Evolutionary conservation across 2,329 filamentous ascomycete species (phyloP), one percentile per base, ranked within the genome.

Genomic region (Pseudogymnoascus sp.): DNA sequence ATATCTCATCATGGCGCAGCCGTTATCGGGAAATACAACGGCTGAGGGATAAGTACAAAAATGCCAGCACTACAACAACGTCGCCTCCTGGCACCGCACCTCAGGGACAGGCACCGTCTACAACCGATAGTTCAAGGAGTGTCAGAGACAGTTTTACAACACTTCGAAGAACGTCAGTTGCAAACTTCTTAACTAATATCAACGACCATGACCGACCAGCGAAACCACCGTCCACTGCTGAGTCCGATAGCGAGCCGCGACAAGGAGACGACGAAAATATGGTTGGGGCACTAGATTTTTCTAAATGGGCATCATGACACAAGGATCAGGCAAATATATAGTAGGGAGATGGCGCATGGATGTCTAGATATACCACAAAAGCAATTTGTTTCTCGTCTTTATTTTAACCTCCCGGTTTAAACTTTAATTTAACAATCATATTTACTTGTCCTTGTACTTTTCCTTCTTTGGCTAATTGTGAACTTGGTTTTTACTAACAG

Each of bases 1-100:
- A 95, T 68, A 80, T 94, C 28, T 94, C 90, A 9, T 89, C 90
- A 7, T 97, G 94, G 94, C 85, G 90, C 61, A 89, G 87, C 67
- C 85, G 94, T 56, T 80, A 97, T 10, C 83, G 88, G 56, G 89
- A 92, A 71, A 95, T 99, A 70, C 87, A 88, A 70, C 82, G 84
- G 45, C 79, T 99, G 57, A 84, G 91, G 26, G 89, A 95, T 61
- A 83, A 81, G 61, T 80, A 86, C 65, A 77, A 75, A 1, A 65
- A 34, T 26, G 59, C 62, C 3, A 59, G 61, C n/a, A 13, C 33
- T 10, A 67, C 65, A 26, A 60, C 64, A 39, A 64, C 61, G 2
- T 69, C 69, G 18, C 67, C 65, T 28, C 63, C 56, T 45, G 58
- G 28, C 39, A 39, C 45, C 10, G 59, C 9, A 38, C 67, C 5